Evolutionary conservation across 2,329 filamentous ascomycete genomes (phyloP).

Genomic region (Ophiocordyceps camponoti-floridani): DNA sequence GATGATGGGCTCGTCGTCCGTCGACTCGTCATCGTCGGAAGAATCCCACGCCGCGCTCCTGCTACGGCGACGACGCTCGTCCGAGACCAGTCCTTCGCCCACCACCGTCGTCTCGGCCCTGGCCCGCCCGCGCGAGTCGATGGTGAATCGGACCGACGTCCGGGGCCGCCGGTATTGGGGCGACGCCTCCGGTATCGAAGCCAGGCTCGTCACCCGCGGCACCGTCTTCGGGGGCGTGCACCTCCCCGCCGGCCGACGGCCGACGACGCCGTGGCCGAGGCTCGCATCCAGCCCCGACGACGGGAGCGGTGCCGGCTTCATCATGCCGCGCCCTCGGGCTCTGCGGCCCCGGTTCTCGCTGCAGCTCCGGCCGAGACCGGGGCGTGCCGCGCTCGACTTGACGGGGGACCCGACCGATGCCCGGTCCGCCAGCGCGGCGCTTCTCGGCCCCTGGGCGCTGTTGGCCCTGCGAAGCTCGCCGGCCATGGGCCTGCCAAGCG

Average conservation of each 20-base stretch:
- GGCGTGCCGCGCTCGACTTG: slow-evolving; percentile 24
- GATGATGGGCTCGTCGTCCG: slow-evolving; percentile 47
- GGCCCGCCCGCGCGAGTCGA: slow-evolving; percentile 42
- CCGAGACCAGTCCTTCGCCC: slow-evolving; percentile 13
- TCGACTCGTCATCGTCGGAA: slow-evolving; percentile 36
- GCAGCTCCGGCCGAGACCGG: slow-evolving; percentile 33
- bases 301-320: neutral
- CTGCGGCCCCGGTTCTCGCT: slow-evolving; percentile 35
- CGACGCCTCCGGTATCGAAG: slow-evolving; percentile 37
- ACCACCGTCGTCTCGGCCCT: slow-evolving; percentile 33
- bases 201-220: slow-evolving; percentile 30
- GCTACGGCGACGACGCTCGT: slow-evolving; percentile 10
- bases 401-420: slow-evolving; percentile 29
- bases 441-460: slow-evolving; percentile 24
- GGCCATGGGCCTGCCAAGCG: slow-evolving; percentile 8
- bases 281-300: neutral
- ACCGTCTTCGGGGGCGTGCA: slow-evolving; percentile 34
- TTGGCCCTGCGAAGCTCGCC: slow-evolving; percentile 21
- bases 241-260: slow-evolving; percentile 24
- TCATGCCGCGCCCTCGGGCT: slow-evolving; percentile 13
- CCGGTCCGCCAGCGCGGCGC: slow-evolving; percentile 23
- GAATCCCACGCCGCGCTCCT: slow-evolving; percentile 22
- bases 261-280: neutral
- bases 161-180: slow-evolving; percentile 25
- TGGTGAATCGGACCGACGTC: slow-evolving; percentile 43